These are phyloP conservation scores for Cercospora brassicicola DNA, from an alignment of 2,329 filamentous ascomycete genomes.

Conservation along the genomic window DNA sequence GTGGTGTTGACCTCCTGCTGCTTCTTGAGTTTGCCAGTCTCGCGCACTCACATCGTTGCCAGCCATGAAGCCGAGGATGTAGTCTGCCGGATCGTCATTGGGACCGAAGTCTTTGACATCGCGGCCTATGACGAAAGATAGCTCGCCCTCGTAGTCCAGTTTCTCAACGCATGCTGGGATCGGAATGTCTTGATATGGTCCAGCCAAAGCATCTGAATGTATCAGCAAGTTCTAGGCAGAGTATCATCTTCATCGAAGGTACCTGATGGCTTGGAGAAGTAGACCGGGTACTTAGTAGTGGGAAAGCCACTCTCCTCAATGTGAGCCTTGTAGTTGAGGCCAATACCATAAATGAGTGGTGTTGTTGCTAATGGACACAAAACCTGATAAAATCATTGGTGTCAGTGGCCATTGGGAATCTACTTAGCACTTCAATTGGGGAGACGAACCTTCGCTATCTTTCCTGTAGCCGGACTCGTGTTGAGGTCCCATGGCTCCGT, in stretches of 20 bases:
- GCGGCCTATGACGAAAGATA: constrained; percentile 71
- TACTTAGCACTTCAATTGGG: background rate
- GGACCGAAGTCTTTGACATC: constrained; percentile 60
- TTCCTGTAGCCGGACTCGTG: background rate
- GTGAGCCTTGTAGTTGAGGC: constrained; percentile 61
- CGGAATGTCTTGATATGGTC: background rate
- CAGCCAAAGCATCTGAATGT: background rate
- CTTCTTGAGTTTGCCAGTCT: constrained; percentile 53
- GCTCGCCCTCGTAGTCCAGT: constrained; percentile 77
- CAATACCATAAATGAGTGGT: constrained; percentile 44
- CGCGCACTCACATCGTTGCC: constrained; percentile 77
- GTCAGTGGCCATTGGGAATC: background rate
- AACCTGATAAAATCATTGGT: background rate
- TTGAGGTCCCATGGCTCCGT: background rate
- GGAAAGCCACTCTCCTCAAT: constrained; percentile 23
- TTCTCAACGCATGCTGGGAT: constrained; percentile 42
- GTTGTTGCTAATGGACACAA: background rate
- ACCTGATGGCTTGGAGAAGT: background rate
- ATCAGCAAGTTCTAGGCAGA: background rate
- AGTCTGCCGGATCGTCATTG: constrained; percentile 62
- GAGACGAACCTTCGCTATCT: background rate
- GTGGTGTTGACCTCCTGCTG: background rate
- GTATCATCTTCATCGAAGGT: background rate
- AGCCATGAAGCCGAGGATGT: constrained; percentile 71
- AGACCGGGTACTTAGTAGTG: background rate